Evolutionary conservation across 352 stramenopile species (phyloP).

Genomic region (Phytophthora cryptogea): DNA sequence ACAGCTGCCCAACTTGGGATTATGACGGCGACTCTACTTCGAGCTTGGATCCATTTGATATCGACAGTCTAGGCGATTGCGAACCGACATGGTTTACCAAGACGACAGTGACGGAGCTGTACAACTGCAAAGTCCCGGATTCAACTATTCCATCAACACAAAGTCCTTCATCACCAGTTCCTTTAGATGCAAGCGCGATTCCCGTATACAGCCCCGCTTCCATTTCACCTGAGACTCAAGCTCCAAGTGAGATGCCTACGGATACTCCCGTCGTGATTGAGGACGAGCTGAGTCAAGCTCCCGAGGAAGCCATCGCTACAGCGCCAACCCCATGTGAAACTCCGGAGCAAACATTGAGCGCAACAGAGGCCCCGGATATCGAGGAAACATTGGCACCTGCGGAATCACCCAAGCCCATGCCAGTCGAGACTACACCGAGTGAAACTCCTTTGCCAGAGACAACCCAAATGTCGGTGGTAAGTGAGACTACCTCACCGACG

Average conservation of each 20-base stretch:
- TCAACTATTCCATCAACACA: slow-evolving; percentile 5
- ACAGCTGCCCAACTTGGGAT: slow-evolving; percentile 35
- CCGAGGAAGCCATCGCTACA: background rate
- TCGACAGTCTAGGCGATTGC: slow-evolving; percentile 4
- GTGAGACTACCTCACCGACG: background rate
- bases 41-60: slow-evolving; percentile 18
- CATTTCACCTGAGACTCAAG: background rate
- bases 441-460: slow-evolving; percentile 4
- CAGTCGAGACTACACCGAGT: background rate
- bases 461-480: background rate
- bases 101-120: slow-evolving; percentile 22
- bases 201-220: slow-evolving; percentile 14
- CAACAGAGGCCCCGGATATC: background rate
- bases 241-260: background rate
- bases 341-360: slow-evolving; percentile 3
- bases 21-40: slow-evolving; percentile 18
- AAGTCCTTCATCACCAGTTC: background rate
- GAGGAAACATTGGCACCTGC: slow-evolving; percentile 1
- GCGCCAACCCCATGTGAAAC: slow-evolving; percentile 6
- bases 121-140: slow-evolving; percentile 19
- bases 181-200: slow-evolving; percentile 8
- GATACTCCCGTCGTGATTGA: background rate
- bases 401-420: background rate
- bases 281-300: background rate
- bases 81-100: slow-evolving; percentile 45